These are phyloP conservation scores for Calonectria fujianensis DNA, from an alignment of 2,329 filamentous ascomycete species.

Conservation along the genomic window DNA sequence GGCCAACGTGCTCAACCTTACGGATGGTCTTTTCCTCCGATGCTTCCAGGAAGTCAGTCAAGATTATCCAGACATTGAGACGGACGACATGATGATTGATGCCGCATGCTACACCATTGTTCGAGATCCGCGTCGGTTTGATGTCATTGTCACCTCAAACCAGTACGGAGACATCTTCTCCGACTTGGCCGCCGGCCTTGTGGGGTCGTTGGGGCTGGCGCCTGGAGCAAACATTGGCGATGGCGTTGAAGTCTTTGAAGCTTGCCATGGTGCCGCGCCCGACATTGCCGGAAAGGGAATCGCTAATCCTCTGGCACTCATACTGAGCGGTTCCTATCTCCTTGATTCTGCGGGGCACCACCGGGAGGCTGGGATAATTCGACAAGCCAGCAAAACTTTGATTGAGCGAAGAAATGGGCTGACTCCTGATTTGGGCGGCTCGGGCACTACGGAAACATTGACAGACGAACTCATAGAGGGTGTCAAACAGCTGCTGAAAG, in stretches of 20 bases:
- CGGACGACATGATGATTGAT: slow-evolving; percentile 33
- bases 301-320: slow-evolving; percentile 27
- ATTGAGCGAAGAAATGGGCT: neutral
- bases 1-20: slow-evolving; percentile 37
- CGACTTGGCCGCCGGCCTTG: slow-evolving; percentile 28
- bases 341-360: slow-evolving; percentile 20
- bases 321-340: slow-evolving; percentile 32
- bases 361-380: slow-evolving; percentile 1
- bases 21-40: slow-evolving; percentile 35
- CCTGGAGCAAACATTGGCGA: slow-evolving; percentile 29
- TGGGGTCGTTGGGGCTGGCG: slow-evolving; percentile 29
- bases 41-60: slow-evolving; percentile 33
- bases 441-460: slow-evolving; percentile 23
- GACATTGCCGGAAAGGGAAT: slow-evolving; percentile 35
- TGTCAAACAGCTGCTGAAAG: neutral
- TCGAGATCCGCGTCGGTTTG: slow-evolving; percentile 26
- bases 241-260: slow-evolving; percentile 31
- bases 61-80: slow-evolving; percentile 27
- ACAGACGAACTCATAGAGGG: neutral
- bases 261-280: slow-evolving; percentile 29
- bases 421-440: slow-evolving; percentile 30
- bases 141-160: slow-evolving; percentile 34
- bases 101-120: slow-evolving; percentile 33
- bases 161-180: slow-evolving; percentile 40
- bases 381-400: neutral